Percentiles rank a stretch among this genome's conserved stretches.
Evolutionary conservation across 352 stramenopile species (phyloP).

Genomic region (Pythium sukuiense): DNA sequence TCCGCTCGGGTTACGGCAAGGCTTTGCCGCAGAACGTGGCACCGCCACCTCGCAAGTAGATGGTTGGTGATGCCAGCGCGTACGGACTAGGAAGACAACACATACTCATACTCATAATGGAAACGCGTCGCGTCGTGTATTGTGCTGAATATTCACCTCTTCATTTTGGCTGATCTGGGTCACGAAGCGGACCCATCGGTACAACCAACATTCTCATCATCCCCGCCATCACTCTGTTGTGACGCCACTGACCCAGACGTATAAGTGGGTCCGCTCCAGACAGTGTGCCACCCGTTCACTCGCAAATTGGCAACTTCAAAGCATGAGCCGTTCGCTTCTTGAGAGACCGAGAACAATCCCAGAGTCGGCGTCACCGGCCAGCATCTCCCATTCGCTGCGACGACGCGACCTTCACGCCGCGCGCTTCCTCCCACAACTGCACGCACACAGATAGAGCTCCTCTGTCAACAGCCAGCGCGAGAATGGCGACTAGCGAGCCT

Average conservation of each 20-base stretch:
- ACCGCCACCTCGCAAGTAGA: slow-evolving; percentile 76
- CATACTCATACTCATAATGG: neutral
- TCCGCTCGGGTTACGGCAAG: slow-evolving; percentile 89
- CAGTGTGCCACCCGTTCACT: slow-evolving; percentile 15
- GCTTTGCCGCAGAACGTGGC: slow-evolving; percentile 84
- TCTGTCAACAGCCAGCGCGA: neutral
- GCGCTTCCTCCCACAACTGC: neutral
- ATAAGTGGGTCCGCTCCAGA: slow-evolving; percentile 25
- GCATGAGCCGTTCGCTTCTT: neutral
- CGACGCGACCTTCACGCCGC: neutral
- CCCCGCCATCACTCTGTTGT: slow-evolving; percentile 5
- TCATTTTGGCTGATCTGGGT: neutral
- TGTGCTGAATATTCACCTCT: slow-evolving; percentile 4
- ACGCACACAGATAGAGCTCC: neutral
- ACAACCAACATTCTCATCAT: slow-evolving; percentile 7
- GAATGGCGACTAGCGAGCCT: slow-evolving; percentile 18
- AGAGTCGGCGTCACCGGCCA: neutral
- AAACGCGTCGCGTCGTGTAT: slow-evolving; percentile 14
- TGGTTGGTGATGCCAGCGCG: neutral
- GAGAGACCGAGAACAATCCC: slow-evolving; percentile 23
- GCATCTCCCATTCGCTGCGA: neutral
- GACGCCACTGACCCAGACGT: slow-evolving; percentile 6
- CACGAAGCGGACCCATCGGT: neutral
- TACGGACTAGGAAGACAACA: slow-evolving; percentile 3
- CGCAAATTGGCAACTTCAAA: slow-evolving; percentile 31